phyloP scores from a whole-genome alignment of 2,329 filamentous ascomycete species.

The Aspergillus sp. region DNA sequence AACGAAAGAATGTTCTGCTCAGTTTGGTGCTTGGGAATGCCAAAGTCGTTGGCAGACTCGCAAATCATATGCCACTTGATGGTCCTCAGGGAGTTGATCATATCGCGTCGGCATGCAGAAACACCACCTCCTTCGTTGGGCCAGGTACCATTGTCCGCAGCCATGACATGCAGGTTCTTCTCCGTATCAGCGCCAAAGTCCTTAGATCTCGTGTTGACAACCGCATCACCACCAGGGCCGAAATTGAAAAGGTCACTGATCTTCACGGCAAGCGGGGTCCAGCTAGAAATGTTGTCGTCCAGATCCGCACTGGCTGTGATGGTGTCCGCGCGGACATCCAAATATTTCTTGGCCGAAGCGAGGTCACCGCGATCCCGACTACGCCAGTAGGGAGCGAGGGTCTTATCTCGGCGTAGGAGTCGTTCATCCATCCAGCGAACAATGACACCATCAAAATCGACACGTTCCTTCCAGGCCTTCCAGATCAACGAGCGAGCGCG shows the following conservation, averaged over 20 bases:
- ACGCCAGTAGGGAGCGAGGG: conserved; percentile 51
- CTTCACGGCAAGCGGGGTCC: conserved; percentile 55
- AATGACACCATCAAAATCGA: conserved; percentile 52
- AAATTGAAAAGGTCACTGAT: conserved; percentile 56
- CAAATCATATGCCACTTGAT: conserved; percentile 59
- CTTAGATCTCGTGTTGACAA: conserved; percentile 53
- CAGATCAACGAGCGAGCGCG: conserved; percentile 53
- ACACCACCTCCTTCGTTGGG: conserved; percentile 58
- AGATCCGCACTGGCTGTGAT: conserved; percentile 56
- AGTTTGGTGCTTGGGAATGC: conserved; percentile 57
- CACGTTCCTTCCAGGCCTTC: conserved; percentile 53
- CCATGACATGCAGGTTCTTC: conserved; percentile 54
- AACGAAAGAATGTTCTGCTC: conserved; percentile 58
- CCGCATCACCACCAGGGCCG: conserved; percentile 56
- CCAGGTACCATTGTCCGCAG: conserved; percentile 57
- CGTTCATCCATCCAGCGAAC: conserved; percentile 55
- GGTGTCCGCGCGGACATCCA: conserved; percentile 51
- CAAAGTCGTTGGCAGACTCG: conserved; percentile 59
- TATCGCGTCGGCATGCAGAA: conserved; percentile 57
- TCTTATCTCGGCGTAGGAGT: conserved; percentile 50
- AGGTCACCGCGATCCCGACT: conserved; percentile 49
- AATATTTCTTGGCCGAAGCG: conserved; percentile 45
- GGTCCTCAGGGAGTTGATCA: conserved; percentile 56
- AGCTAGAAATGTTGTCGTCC: conserved; percentile 54
- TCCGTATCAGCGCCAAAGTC: conserved; percentile 52